These are phyloP conservation scores for Nannochloropsis oceanica DNA, from an alignment of 108 stramenopile genomes.

Conservation along the genomic window DNA sequence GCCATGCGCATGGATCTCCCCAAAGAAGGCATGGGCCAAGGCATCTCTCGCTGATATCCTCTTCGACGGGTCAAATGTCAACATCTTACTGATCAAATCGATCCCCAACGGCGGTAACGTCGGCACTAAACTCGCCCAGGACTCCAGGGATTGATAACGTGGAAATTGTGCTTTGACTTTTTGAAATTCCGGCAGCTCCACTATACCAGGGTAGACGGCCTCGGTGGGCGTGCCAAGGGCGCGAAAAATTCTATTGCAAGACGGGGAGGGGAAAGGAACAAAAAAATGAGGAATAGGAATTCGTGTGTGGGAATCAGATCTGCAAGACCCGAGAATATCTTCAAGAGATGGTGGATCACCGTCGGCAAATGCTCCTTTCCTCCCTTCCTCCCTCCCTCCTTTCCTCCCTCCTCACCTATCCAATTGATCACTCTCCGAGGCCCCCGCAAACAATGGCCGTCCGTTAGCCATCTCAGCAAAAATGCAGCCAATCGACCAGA, in stretches of 20 bases:
- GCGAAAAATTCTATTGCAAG: conserved; percentile 84
- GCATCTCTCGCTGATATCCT: conserved; percentile 78
- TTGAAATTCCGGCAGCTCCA: conserved; percentile 60
- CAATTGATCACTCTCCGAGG: conserved; percentile 77
- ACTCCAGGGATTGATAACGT: conserved; percentile 33
- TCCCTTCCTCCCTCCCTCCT: background rate
- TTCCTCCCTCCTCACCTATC: background rate
- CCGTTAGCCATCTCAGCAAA: conserved; percentile 96
- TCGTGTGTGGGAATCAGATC: no score
- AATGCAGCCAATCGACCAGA: conserved; percentile 94
- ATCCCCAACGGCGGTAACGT: conserved; percentile 40
- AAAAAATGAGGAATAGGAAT: background rate
- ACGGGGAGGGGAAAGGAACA: background rate
- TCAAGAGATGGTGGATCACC: background rate
- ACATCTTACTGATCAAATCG: conserved; percentile 45
- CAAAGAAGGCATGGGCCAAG: conserved; percentile 83
- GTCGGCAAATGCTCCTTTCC: background rate
- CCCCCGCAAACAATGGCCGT: conserved; percentile 57
- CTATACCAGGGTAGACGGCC: conserved; percentile 68
- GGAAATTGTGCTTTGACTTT: conserved; percentile 39
- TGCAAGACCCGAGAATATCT: no score
- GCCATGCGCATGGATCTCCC: conserved; percentile 37
- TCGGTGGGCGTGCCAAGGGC: conserved; percentile 87
- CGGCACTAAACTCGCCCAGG: conserved; percentile 63
- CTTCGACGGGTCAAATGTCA: conserved; percentile 76